Percentiles rank a stretch among this genome's conserved stretches.
Evolutionary conservation across 2,329 filamentous ascomycete genomes (phyloP).

Genomic region (Niveomyces coronatus): DNA sequence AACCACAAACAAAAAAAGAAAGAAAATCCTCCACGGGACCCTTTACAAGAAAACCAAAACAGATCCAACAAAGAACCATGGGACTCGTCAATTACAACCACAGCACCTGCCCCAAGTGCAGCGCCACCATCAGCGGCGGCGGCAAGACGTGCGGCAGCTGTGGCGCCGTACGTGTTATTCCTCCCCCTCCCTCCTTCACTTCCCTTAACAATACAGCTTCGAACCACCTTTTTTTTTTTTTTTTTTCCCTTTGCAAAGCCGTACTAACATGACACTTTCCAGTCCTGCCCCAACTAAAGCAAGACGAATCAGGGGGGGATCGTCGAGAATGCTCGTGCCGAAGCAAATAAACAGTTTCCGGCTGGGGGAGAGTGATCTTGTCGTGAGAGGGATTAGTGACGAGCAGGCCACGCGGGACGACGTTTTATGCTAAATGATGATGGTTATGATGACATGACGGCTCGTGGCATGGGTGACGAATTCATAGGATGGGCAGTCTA

Average conservation of each 20-base stretch:
- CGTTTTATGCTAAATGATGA: too few relatives aligned
- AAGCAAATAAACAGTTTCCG: too few relatives aligned
- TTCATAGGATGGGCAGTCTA: too few relatives aligned
- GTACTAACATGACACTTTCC: not conserved
- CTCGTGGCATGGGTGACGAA: too few relatives aligned
- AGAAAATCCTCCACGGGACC: not conserved
- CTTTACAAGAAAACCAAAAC: not conserved
- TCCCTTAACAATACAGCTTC: conserved; percentile 5
- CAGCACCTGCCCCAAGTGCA: conserved; percentile 47
- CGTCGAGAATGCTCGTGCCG: too few relatives aligned
- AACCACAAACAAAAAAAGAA: not conserved
- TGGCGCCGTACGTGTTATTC: conserved; percentile 40
- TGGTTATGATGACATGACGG: too few relatives aligned
- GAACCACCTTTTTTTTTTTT: not conserved
- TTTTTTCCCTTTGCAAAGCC: not conserved
- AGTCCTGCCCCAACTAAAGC: conserved; percentile 14
- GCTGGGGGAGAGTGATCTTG: too few relatives aligned
- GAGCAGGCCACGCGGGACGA: too few relatives aligned
- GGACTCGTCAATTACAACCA: conserved; percentile 29
- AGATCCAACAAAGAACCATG: not conserved
- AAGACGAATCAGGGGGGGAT: too few relatives aligned
- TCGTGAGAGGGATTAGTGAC: too few relatives aligned
- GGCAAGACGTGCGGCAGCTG: conserved; percentile 46
- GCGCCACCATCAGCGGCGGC: conserved; percentile 30
- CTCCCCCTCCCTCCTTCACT: conserved; percentile 1